Percentiles rank a stretch among this genome's conserved stretches.
Evolutionary conservation across 2,329 filamentous ascomycete genomes (phyloP).

Genomic region (Anthostomella pinea): DNA sequence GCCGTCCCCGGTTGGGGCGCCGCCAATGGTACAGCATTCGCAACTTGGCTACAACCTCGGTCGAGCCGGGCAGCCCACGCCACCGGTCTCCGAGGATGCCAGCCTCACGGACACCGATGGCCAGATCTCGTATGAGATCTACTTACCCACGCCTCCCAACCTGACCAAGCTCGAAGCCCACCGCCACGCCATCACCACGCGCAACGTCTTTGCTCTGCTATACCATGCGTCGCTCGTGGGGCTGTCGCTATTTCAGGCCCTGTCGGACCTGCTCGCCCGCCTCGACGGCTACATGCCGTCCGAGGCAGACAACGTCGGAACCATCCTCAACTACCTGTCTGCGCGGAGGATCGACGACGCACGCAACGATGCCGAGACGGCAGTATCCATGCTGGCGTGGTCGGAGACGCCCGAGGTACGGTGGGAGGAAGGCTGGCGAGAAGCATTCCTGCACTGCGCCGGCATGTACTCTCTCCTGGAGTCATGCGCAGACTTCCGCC

Average conservation of each 20-base stretch:
- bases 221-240: conserved; percentile 65
- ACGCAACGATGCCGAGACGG: conserved; percentile 56
- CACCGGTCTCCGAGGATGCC: conserved; percentile 44
- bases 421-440: conserved; percentile 66
- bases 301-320: conserved; percentile 54
- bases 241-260: conserved; percentile 58
- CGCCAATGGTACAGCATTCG: conserved; percentile 38
- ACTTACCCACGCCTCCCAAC: conserved; percentile 56
- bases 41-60: conserved; percentile 21
- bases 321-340: conserved; percentile 60
- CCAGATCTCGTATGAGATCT: conserved; percentile 60
- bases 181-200: conserved; percentile 62
- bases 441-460: conserved; percentile 64
- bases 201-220: conserved; percentile 66
- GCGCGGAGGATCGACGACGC: conserved; percentile 62
- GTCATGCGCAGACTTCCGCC: conserved; percentile 52
- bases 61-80: conserved; percentile 38
- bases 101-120: conserved; percentile 46
- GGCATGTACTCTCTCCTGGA: conserved; percentile 61
- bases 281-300: conserved; percentile 58
- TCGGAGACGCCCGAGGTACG: conserved; percentile 59
- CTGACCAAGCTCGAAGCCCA: conserved; percentile 46
- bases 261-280: conserved; percentile 60
- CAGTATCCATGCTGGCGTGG: conserved; percentile 63
- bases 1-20: conserved; percentile 41